Percentiles rank a stretch among this genome's conserved stretches.
These are phyloP conservation scores for Stagonosporopsis cucurbitacearum DNA, from an alignment of 2,329 filamentous ascomycete species.

Conservation along the genomic window DNA sequence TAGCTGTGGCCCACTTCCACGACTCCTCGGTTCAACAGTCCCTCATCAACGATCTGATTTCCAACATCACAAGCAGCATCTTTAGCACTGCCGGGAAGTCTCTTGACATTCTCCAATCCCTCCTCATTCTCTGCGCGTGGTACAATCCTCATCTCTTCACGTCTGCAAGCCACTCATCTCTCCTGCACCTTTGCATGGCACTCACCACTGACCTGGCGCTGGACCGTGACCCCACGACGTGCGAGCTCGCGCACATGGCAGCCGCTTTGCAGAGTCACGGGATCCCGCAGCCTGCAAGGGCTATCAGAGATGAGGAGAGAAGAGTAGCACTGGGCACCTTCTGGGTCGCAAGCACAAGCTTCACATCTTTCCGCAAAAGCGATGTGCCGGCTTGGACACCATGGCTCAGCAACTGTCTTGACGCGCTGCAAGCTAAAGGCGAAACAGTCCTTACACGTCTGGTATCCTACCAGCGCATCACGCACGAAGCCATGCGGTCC, in stretches of 20 bases:
- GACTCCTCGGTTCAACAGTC: neutral
- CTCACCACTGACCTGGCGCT: slow-evolving; percentile 13
- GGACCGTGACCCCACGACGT: slow-evolving; percentile 4
- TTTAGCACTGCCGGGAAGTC: slow-evolving; percentile 4
- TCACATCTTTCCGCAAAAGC: slow-evolving; percentile 10
- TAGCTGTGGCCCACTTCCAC: slow-evolving; percentile 1
- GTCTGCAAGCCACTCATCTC: slow-evolving; percentile 2
- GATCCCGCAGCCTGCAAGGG: slow-evolving; percentile 4
- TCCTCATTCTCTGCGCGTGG: slow-evolving; percentile 15
- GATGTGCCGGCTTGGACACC: slow-evolving; percentile 8
- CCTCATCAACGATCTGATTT: neutral
- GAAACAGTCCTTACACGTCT: neutral
- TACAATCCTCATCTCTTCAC: slow-evolving; percentile 16
- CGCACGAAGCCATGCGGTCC: neutral
- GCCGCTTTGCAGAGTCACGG: slow-evolving; percentile 10
- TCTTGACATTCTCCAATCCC: slow-evolving; percentile 7
- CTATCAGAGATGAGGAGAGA: slow-evolving; percentile 14
- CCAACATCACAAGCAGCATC: neutral
- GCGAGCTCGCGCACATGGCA: slow-evolving; percentile 9
- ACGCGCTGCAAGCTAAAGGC: neutral
- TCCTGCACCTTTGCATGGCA: slow-evolving; percentile 20
- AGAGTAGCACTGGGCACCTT: slow-evolving; percentile 15
- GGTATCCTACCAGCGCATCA: neutral
- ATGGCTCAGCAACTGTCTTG: slow-evolving; percentile 5
- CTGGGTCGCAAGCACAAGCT: slow-evolving; percentile 8